Evolutionary conservation across 306 rosid genomes (phyloP), one percentile per base, ranked within the genome.

Genomic region (Cucumis hystrix): DNA sequence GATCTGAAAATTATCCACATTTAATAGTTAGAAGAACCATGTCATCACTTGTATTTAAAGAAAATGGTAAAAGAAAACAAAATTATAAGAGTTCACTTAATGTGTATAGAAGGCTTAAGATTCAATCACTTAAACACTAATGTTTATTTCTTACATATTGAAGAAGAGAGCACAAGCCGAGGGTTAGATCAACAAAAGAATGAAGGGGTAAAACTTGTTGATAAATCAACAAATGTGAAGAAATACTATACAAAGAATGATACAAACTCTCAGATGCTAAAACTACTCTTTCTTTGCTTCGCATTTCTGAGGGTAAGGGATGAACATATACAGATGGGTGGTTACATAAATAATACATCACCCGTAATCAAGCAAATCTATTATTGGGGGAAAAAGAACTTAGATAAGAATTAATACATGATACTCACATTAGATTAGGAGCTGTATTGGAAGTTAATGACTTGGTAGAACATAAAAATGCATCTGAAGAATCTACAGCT

Each of bases 231-330:
- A 80, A 74, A 79, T 51, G 49, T 37, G 58, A 74, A 52, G 80
- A 83, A 74, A 72, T 82, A 77, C 84, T 86, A 65, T 87, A 90
- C 88, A 90, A 88, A 92, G 87, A 89, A 90, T 91, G 88, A 82
- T 63, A 74, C 85, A 73, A 30, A 58, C 37, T 41, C 41, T 79
- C 83, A 84, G 77, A 75, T 55, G 73, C 61, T 21, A 72, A 55
- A 77, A 76, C 88, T 85, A 89, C 80, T 79, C 86, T 87, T 87
- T 88, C 87, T 82, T 78, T 75, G 79, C 79, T 54, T 43, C 65
- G 84, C 74, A 76, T 78, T 66, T 79, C 84, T 80, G 80, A 60
- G 80, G 80, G 81, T 3, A 63, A 65, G 70, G 75, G 70, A 43
- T 73, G 54, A 71, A 43, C 80, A 89, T 95, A 82, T 86, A 87